Percentiles rank a stretch among this genome's conserved stretches.
phyloP scores from a whole-genome alignment of 352 stramenopile species.

The Plasmopara viticola region DNA sequence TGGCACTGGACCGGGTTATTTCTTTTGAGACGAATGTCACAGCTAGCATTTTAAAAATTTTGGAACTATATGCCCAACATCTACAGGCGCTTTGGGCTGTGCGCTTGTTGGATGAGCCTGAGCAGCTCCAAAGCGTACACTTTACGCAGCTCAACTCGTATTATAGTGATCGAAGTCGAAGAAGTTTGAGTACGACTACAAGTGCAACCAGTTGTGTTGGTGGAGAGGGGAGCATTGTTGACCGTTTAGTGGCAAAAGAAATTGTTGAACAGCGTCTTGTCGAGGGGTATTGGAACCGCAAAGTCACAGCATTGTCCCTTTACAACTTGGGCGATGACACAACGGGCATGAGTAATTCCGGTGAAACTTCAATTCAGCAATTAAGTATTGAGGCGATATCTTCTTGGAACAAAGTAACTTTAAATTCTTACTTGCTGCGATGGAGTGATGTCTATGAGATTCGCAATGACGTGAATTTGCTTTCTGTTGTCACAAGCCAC shows the following conservation, averaged over 20 bases:
- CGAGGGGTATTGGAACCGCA: slow-evolving; percentile 40
- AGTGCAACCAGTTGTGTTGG: neutral
- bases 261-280: slow-evolving; percentile 27
- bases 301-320: slow-evolving; percentile 20
- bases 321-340: slow-evolving; percentile 11
- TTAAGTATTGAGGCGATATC: slow-evolving; percentile 25
- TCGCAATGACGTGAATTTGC: slow-evolving; percentile 28
- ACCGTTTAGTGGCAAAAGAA: slow-evolving; percentile 15
- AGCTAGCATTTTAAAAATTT: slow-evolving; percentile 50
- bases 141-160: slow-evolving; percentile 72
- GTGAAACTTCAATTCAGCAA: slow-evolving; percentile 5
- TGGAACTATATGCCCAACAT: slow-evolving; percentile 51
- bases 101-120: slow-evolving; percentile 35
- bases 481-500: slow-evolving; percentile 30
- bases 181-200: slow-evolving; percentile 15
- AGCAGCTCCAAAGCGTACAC: slow-evolving; percentile 39
- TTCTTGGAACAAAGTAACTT: slow-evolving; percentile 26
- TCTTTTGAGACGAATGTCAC: slow-evolving; percentile 61
- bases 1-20: slow-evolving; percentile 43
- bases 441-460: slow-evolving; percentile 44
- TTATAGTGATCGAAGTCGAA: slow-evolving; percentile 48
- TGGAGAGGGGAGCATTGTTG: slow-evolving; percentile 3
- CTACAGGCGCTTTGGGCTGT: slow-evolving; percentile 52
- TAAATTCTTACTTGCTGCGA: slow-evolving; percentile 29
- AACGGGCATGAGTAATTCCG: slow-evolving; percentile 2